These are phyloP conservation scores for Pyrenophora graminea DNA, from an alignment of 2,329 filamentous ascomycete genomes.

Conservation along the genomic window DNA sequence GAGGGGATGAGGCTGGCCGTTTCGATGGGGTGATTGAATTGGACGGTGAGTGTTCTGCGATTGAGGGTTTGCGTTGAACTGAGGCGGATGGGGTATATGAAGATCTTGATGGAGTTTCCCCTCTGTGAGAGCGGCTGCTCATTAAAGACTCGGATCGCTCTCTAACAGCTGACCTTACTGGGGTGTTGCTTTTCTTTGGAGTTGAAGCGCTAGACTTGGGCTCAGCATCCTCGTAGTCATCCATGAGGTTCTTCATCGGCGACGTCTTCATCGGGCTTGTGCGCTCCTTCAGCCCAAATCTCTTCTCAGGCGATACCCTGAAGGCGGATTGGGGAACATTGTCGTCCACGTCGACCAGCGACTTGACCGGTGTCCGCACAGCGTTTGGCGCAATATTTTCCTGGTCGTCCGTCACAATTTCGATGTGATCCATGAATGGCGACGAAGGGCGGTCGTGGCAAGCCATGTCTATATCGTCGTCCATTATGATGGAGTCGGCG, in stretches of 20 bases:
- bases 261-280: slow-evolving; percentile 39
- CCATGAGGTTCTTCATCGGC: slow-evolving; percentile 34
- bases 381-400: slow-evolving; percentile 41
- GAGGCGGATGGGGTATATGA: slow-evolving; percentile 29
- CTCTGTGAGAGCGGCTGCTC: slow-evolving; percentile 33
- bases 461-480: slow-evolving; percentile 43
- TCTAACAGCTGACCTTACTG: slow-evolving; percentile 24
- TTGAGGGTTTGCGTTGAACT: slow-evolving; percentile 15
- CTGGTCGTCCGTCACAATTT: slow-evolving; percentile 38
- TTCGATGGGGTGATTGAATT: slow-evolving; percentile 24
- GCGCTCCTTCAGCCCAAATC: slow-evolving; percentile 30
- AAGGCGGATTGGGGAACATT: slow-evolving; percentile 38
- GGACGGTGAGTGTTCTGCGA: slow-evolving; percentile 18
- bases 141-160: slow-evolving; percentile 33
- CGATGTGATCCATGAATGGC: slow-evolving; percentile 54
- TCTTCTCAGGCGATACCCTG: slow-evolving; percentile 40
- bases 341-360: slow-evolving; percentile 28
- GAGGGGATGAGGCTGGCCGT: slow-evolving; percentile 26
- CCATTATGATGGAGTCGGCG: slow-evolving; percentile 22
- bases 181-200: slow-evolving; percentile 32
- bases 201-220: slow-evolving; percentile 14
- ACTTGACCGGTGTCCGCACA: slow-evolving; percentile 32
- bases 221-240: slow-evolving; percentile 31
- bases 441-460: slow-evolving; percentile 53
- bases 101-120: slow-evolving; percentile 35